A percentile compares a stretch with the other conserved stretches of the same genome.
Evolutionary conservation across 2,329 filamentous ascomycete genomes (phyloP).

Genomic region (Exophiala xenobiotica): DNA sequence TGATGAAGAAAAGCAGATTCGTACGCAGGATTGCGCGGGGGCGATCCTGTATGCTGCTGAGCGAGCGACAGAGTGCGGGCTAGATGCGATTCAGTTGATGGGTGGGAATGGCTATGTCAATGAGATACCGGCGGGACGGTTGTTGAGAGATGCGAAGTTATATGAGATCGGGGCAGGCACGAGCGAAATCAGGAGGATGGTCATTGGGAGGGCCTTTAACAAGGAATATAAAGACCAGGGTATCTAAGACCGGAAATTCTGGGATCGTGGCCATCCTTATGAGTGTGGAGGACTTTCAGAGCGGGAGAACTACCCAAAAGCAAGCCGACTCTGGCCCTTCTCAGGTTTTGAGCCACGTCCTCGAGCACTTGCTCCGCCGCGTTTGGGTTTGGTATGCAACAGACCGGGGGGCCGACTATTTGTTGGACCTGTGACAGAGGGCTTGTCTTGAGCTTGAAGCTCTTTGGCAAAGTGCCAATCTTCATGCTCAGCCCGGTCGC

Average conservation of each 20-base stretch:
- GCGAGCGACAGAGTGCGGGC: constrained; percentile 77
- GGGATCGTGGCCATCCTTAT: not conserved
- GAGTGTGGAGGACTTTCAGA: not conserved
- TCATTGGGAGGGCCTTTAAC: constrained; percentile 90
- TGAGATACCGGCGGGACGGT: constrained; percentile 84
- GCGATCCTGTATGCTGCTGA: constrained; percentile 93
- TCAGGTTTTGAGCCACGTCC: constrained; percentile 24
- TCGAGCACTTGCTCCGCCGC: constrained; percentile 16
- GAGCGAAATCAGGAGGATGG: constrained; percentile 88
- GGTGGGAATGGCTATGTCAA: constrained; percentile 96
- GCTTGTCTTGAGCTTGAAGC: constrained; percentile 66
- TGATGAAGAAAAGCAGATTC: constrained; percentile 71
- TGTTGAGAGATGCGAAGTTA: constrained; percentile 74
- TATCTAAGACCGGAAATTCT: too few species aligned
- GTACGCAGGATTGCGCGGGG: constrained; percentile 90
- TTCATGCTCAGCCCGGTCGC: constrained; percentile 70
- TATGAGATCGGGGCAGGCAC: constrained; percentile 98
- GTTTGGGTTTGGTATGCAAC: constrained; percentile 18
- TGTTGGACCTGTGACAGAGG: constrained; percentile 29
- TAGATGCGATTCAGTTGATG: constrained; percentile 88
- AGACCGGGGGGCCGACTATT: constrained; percentile 27
- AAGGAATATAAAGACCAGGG: constrained; percentile 64
- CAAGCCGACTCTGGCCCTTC: constrained; percentile 30
- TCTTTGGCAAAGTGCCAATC: constrained; percentile 96
- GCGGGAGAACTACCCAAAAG: constrained; percentile 25